A percentile compares a stretch with the other conserved stretches of the same genome.
Evolutionary conservation across 2,329 filamentous ascomycete genomes (phyloP).

Genomic region (Huntiella savannae): DNA sequence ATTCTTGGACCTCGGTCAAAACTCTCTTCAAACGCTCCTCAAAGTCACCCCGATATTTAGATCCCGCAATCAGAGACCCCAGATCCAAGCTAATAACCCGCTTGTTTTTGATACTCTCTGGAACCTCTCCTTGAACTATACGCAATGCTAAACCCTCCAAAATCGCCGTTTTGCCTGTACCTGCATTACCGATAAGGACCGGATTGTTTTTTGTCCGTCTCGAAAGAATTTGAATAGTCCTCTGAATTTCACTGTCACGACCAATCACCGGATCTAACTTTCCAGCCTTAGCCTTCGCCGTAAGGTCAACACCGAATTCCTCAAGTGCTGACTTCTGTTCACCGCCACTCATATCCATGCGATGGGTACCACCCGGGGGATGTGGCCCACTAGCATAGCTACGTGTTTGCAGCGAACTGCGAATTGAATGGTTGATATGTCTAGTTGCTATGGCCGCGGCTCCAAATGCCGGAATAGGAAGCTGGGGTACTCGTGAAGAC

Average conservation of each 20-base stretch:
- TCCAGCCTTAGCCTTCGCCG: slow-evolving; percentile 63
- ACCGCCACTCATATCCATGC: slow-evolving; percentile 68
- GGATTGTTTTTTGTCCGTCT: slow-evolving; percentile 91
- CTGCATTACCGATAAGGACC: slow-evolving; percentile 77
- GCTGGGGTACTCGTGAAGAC: neutral
- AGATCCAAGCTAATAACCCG: slow-evolving; percentile 73
- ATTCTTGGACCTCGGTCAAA: slow-evolving; percentile 74
- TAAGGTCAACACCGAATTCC: slow-evolving; percentile 80
- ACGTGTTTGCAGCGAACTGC: slow-evolving; percentile 18
- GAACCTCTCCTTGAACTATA: slow-evolving; percentile 82
- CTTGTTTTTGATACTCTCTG: slow-evolving; percentile 91
- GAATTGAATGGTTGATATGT: slow-evolving; percentile 14
- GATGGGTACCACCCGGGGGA: slow-evolving; percentile 79
- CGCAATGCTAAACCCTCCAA: slow-evolving; percentile 76
- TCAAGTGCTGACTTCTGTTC: slow-evolving; percentile 74
- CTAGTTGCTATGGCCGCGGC: slow-evolving; percentile 19
- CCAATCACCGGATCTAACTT: slow-evolving; percentile 95
- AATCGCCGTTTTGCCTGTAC: slow-evolving; percentile 86
- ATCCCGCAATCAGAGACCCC: slow-evolving; percentile 82
- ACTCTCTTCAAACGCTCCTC: slow-evolving; percentile 87
- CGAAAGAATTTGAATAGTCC: slow-evolving; percentile 86
- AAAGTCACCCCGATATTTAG: slow-evolving; percentile 90
- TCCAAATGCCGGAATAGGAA: slow-evolving; percentile 10
- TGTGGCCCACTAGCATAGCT: slow-evolving; percentile 48
- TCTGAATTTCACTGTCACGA: slow-evolving; percentile 73